phyloP scores from a whole-genome alignment of 1,284 basidiomycete species.

The Sphagnurus paluster region DNA sequence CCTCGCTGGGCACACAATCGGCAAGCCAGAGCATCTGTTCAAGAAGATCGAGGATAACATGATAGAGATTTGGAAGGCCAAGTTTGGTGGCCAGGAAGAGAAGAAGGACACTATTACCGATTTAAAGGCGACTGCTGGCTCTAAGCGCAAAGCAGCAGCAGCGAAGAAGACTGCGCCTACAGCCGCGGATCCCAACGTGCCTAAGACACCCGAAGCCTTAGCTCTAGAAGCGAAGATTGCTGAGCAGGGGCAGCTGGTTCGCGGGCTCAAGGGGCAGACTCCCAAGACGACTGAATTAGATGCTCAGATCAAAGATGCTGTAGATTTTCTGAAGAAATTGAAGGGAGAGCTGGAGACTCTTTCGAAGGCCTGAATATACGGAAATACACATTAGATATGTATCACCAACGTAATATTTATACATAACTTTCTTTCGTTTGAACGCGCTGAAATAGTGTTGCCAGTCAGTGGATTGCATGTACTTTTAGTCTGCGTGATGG shows the following conservation, averaged over 20 bases:
- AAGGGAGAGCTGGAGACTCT: conserved; percentile 44
- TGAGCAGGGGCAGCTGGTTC: conserved; percentile 73
- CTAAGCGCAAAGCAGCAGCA: conserved; percentile 54
- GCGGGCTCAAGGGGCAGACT: conserved; percentile 61
- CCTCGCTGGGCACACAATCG: conserved; percentile 84
- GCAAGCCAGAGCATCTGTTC: conserved; percentile 89
- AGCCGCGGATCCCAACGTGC: conserved; percentile 35
- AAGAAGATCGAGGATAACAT: conserved; percentile 92
- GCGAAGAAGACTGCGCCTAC: conserved; percentile 38
- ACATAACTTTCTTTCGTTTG: too few relatives aligned
- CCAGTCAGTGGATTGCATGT: too few relatives aligned
- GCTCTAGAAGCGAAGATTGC: conserved; percentile 71
- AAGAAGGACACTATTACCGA: conserved; percentile 10
- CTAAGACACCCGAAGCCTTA: conserved; percentile 64
- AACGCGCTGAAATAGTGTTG: too few relatives aligned
- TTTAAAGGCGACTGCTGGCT: conserved; percentile 31
- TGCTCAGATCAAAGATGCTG: conserved; percentile 61
- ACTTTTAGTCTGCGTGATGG: too few relatives aligned
- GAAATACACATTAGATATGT: not conserved
- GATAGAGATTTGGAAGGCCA: conserved; percentile 80
- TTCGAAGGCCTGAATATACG: not conserved
- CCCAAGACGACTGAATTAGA: conserved; percentile 71
- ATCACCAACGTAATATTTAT: not conserved
- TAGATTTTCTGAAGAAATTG: conserved; percentile 48
- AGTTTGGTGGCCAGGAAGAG: conserved; percentile 73